phyloP scores from a whole-genome alignment of 352 stramenopile genomes.

The Globisporangium rhizosaccharum region DNA sequence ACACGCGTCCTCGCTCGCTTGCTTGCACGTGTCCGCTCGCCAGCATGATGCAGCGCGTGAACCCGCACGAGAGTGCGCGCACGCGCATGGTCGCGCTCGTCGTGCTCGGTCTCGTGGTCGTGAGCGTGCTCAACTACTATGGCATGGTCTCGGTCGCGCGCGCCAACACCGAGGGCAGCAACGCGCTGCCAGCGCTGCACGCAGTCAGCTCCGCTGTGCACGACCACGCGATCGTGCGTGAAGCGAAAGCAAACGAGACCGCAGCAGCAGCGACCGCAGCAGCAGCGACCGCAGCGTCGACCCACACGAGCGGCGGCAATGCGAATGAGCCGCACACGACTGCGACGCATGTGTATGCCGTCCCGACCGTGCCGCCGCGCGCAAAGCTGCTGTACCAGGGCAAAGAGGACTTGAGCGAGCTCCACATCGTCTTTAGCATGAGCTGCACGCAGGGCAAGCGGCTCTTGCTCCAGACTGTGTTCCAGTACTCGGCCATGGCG shows the following conservation, averaged over 20 bases:
- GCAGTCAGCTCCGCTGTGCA: neutral
- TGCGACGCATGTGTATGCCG: neutral
- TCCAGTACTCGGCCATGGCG: constrained; percentile 38
- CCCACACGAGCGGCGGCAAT: neutral
- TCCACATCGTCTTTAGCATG: constrained; percentile 53
- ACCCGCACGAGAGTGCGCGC: constrained; percentile 3
- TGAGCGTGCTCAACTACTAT: constrained; percentile 32
- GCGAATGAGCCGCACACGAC: neutral
- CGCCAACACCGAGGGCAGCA: constrained; percentile 1
- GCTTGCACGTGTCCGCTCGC: neutral
- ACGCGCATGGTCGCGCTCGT: constrained; percentile 16
- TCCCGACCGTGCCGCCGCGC: too few relatives aligned
- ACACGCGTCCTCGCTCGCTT: neutral
- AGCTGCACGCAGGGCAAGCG: constrained; percentile 36
- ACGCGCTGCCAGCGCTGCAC: constrained; percentile 17
- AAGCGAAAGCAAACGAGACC: neutral
- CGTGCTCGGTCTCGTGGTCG: constrained; percentile 14
- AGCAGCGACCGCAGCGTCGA: neutral
- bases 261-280: neutral
- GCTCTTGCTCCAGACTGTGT: constrained; percentile 29
- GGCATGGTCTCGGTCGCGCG: constrained; percentile 17
- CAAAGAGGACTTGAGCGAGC: constrained; percentile 12
- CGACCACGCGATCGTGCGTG: neutral
- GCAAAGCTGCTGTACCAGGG: constrained; percentile 9
- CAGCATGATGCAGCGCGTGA: constrained; percentile 11